Conservation (phyloP, 2,329 filamentous ascomycete species). For the Penicillium sp. region DNA sequence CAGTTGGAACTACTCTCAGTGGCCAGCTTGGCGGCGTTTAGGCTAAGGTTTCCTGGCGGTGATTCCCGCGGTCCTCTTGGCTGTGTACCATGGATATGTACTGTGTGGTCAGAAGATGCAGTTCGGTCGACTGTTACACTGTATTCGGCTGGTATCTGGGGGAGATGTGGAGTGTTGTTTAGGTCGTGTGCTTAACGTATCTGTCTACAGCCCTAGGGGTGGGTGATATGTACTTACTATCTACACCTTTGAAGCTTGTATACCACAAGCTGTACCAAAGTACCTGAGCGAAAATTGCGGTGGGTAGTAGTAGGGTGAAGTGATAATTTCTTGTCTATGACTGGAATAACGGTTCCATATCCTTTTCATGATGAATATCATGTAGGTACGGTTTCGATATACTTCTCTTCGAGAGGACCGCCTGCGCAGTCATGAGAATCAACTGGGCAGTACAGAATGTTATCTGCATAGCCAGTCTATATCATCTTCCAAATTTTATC, state of each 20-base stretch:
- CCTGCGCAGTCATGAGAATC: too few species aligned
- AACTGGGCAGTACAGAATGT: too few species aligned
- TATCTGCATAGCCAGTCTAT: too few species aligned
- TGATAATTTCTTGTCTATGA: too few species aligned
- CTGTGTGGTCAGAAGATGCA: background rate
- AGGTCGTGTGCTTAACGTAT: background rate
- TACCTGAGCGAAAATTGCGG: too few species aligned
- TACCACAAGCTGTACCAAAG: too few species aligned
- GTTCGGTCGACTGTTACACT: background rate
- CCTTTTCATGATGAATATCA: background rate
- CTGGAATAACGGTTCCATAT: too few species aligned
- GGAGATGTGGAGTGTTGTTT: background rate
- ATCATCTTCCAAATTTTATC: too few species aligned
- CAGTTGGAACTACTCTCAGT: background rate
- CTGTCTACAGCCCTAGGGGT: background rate
- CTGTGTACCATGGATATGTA: background rate
- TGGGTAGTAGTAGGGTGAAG: too few species aligned
- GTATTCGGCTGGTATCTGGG: background rate
- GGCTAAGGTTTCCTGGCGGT: background rate
- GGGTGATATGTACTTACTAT: background rate
- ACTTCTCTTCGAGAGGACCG: background rate
- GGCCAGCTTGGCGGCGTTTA: background rate
- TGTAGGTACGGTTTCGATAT: background rate
- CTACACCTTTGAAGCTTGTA: too few species aligned
- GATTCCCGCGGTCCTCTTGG: background rate